Conservation (phyloP, 2,329 filamentous ascomycete genomes). For the Stemphylium lycopersici region DNA sequence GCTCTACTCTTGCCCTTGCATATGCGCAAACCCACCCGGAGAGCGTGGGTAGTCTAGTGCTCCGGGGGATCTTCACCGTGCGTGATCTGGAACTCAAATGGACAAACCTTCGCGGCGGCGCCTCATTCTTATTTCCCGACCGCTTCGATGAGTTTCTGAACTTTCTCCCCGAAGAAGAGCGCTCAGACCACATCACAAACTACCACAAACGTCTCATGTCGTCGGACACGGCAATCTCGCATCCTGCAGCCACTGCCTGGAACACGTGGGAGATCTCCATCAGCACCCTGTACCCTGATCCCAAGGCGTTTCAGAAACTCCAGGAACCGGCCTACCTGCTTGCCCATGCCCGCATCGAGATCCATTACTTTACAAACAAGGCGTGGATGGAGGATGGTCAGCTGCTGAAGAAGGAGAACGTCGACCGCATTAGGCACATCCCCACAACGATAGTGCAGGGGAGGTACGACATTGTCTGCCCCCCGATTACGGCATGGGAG, state of each 20-base stretch:
- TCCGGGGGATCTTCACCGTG: conserved; percentile 53
- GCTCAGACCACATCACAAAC: conserved; percentile 43
- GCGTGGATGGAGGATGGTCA: conserved; percentile 53
- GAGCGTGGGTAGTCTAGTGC: conserved; percentile 47
- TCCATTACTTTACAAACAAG: conserved; percentile 53
- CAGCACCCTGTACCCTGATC: conserved; percentile 36
- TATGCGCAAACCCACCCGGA: conserved; percentile 54
- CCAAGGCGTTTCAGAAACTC: conserved; percentile 18
- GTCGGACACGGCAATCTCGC: conserved; percentile 33
- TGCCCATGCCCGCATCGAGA: conserved; percentile 52
- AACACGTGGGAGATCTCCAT: conserved; percentile 47
- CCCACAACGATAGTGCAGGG: conserved; percentile 53
- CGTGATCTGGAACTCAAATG: conserved; percentile 48
- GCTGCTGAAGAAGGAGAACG: conserved; percentile 42
- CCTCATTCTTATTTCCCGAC: conserved; percentile 49
- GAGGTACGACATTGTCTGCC: conserved; percentile 55
- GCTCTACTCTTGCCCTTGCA: conserved; percentile 52
- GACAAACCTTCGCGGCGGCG: conserved; percentile 36
- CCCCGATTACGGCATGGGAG: conserved; percentile 52
- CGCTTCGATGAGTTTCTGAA: conserved; percentile 46
- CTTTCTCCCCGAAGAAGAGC: conserved; percentile 48
- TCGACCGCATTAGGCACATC: conserved; percentile 47
- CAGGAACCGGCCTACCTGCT: conserved; percentile 40
- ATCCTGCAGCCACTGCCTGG: conserved; percentile 46
- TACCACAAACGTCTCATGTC: conserved; percentile 52